phyloP scores from a whole-genome alignment of 768 basidiomycete genomes.

The Lentinula raphanica region DNA sequence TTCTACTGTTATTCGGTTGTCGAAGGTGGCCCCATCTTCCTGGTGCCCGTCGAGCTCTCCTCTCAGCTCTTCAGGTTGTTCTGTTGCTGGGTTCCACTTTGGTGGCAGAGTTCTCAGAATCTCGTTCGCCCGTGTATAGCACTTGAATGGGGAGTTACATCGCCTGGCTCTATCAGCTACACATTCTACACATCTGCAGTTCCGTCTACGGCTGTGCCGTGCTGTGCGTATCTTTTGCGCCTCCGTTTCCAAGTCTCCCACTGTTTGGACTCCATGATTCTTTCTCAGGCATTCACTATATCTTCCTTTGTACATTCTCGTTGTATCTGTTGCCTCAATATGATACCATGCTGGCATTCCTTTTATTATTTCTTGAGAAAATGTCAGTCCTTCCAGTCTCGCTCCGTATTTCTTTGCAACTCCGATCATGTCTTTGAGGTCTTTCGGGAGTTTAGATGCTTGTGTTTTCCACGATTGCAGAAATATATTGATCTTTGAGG shows the following conservation, averaged over 20 bases:
- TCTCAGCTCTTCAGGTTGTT: background rate
- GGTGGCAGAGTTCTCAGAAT: background rate
- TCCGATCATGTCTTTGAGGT: constrained; percentile 14
- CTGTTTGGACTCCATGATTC: constrained; percentile 3
- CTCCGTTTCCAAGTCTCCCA: constrained; percentile 2
- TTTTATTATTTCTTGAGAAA: constrained; percentile 5
- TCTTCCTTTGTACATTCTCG: background rate
- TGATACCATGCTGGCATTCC: constrained; percentile 30
- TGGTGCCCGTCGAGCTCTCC: background rate
- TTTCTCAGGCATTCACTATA: constrained; percentile 8
- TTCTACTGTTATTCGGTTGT: background rate
- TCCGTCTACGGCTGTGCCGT: background rate
- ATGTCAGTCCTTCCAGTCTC: constrained; percentile 8
- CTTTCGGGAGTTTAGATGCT: constrained; percentile 10
- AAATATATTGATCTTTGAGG: constrained; percentile 14
- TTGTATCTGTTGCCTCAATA: constrained; percentile 6
- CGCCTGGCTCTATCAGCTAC: background rate
- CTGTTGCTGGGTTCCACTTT: background rate
- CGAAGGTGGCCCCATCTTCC: background rate
- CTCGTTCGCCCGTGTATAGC: background rate
- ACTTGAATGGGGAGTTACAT: background rate
- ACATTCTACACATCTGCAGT: background rate
- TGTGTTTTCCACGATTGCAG: constrained; percentile 22
- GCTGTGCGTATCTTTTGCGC: constrained; percentile 7
- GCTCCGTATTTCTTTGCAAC: constrained; percentile 17